Evolutionary conservation across 441 rosid genomes (phyloP), one percentile per base, ranked within the genome.

Genomic region (Syzygium syzygioides): DNA sequence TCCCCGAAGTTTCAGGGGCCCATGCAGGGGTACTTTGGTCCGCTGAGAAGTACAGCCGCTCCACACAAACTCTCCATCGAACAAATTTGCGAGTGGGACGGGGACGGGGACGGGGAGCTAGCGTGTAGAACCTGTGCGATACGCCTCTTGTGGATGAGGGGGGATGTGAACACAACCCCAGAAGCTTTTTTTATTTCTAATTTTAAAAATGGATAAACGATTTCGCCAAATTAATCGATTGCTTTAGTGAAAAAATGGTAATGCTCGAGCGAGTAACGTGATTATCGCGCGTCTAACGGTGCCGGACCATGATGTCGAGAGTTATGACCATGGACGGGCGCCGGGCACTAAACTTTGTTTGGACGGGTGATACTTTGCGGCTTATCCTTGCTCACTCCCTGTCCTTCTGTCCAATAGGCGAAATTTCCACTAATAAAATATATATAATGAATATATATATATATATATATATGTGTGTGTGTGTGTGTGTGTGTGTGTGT

Each of bases 71-170:
- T 37, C 5, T 4, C 13, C 3, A 26, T 1, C 1, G 26, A 28
- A 5, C 25, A 5, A 60, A 12, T 0, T 60, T 19, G 80, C 50
- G 80, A 71, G 20, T 71, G 80, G 80, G 80, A 45, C 48, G 48
- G 9, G 48, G 37, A 34, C 37, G 37, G 37, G 41, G 9, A 45
- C 48, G 80, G 5, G 88, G 85, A 92, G 68, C 87, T 94, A 34
- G 91, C 96, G 94, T 93, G 96, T 89, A 20, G 90, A 87, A 92
- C 89, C 91, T 92, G 94, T 55, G 90, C 87, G 86, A 1, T 45
- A 45, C 48, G 48, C 48, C 93, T 90, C 60, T 34, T 83, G 87
- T 14, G 52, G 54, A 86, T 87, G 87, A 9, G 91, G 79, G 26
- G 93, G 80, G 91, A 89, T 87, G 91, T 86, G 90, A 93, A 90